Evolutionary conservation across 169 alveolate genomes (phyloP).

Genomic region (Haemoproteus tartakovskyi): DNA sequence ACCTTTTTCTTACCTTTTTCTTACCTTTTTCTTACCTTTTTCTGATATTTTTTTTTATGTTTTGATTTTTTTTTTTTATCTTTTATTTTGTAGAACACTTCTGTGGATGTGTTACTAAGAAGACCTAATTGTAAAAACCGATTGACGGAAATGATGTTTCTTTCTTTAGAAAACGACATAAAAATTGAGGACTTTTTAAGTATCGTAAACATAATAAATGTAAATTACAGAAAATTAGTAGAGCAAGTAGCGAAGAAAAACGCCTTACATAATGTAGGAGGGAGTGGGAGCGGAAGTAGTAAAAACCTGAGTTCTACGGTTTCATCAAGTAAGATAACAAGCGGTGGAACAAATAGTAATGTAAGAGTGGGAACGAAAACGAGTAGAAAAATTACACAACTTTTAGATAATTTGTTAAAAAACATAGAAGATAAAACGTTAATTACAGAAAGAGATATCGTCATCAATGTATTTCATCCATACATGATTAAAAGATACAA

Average conservation of each 20-base stretch:
- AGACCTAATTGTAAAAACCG: constrained; percentile 48
- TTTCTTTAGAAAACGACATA: constrained; percentile 34
- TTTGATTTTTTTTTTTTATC: too few relatives aligned
- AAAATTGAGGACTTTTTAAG: constrained; percentile 26
- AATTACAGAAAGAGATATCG: constrained; percentile 53
- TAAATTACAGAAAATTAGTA: constrained; percentile 16
- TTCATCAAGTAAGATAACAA: too few relatives aligned
- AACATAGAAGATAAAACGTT: constrained; percentile 21
- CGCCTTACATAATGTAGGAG: too few relatives aligned
- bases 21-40: too few relatives aligned
- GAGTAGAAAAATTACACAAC: constrained; percentile 29
- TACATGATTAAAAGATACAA: constrained; percentile 32
- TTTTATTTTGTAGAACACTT: constrained; percentile 33
- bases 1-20: too few relatives aligned
- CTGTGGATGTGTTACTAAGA: constrained; percentile 46
- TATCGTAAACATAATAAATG: constrained; percentile 29
- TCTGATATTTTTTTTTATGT: too few relatives aligned
- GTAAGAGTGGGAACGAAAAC: constrained; percentile 2
- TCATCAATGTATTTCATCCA: constrained; percentile 30
- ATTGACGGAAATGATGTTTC: constrained; percentile 42
- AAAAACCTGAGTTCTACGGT: too few relatives aligned
- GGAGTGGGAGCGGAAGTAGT: too few relatives aligned
- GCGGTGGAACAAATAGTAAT: too few relatives aligned
- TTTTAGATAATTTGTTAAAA: constrained; percentile 7
- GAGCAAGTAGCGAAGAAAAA: constrained; percentile 30